These are phyloP conservation scores for Podospora pseudopauciseta DNA, from an alignment of 495 filamentous ascomycete species.

Conservation along the genomic window DNA sequence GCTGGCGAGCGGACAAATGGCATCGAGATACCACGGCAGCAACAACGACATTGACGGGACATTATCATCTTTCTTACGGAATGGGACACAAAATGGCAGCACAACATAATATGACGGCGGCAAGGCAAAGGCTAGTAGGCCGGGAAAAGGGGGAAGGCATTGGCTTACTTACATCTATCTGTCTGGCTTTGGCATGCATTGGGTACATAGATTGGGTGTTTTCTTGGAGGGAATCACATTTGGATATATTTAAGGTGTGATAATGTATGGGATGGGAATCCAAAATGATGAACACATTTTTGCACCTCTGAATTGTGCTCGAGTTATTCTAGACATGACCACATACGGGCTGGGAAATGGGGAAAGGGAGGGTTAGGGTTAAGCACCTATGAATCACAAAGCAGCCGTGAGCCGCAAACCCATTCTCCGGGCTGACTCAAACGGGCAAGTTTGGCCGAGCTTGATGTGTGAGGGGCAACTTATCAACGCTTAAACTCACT, in stretches of 20 bases:
- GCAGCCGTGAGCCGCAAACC: neutral
- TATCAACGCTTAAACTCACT: neutral
- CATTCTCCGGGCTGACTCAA: slow-evolving; percentile 19
- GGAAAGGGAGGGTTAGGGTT: neutral
- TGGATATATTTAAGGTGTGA: neutral
- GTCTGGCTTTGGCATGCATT: neutral
- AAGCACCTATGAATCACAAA: neutral
- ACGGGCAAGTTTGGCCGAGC: neutral
- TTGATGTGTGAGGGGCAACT: neutral
- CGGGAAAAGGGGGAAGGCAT: neutral
- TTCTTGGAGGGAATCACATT: neutral
- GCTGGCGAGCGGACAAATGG: neutral
- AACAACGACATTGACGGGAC: neutral
- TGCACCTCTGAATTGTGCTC: no score
- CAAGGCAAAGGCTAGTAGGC: neutral
- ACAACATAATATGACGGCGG: neutral
- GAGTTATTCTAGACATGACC: no score
- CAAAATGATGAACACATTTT: neutral
- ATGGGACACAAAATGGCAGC: neutral
- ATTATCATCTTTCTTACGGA: neutral
- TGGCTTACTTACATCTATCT: neutral
- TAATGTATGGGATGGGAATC: neutral
- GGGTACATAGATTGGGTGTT: neutral
- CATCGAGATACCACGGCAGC: neutral
- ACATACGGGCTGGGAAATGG: no score